phyloP scores from a whole-genome alignment of 1,284 basidiomycete species.

The Ganoderma leucocontextum region DNA sequence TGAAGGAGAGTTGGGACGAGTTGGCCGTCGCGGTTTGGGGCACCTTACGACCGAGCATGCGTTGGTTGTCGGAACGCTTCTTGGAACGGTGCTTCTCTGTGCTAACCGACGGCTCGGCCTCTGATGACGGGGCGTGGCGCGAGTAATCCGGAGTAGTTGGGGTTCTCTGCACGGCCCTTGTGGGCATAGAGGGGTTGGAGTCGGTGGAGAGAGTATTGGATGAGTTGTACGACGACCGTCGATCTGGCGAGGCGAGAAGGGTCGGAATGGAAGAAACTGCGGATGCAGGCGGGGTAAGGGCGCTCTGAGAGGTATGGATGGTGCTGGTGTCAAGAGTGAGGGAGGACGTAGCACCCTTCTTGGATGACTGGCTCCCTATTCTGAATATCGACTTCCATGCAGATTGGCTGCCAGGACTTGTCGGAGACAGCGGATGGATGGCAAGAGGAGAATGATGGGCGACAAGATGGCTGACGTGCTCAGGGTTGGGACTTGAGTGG shows the following conservation, averaged over 20 bases:
- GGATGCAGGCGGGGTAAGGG: slow-evolving; percentile 48
- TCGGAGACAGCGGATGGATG: slow-evolving; percentile 33
- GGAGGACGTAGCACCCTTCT: slow-evolving; percentile 51
- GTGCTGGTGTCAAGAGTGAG: slow-evolving; percentile 50
- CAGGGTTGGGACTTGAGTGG: slow-evolving; percentile 33
- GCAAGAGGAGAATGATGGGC: slow-evolving; percentile 31
- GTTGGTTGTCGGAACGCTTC: slow-evolving; percentile 70
- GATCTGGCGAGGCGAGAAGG: slow-evolving; percentile 55
- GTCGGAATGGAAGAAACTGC: slow-evolving; percentile 60
- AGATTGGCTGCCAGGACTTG: slow-evolving; percentile 30
- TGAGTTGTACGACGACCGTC: slow-evolving; percentile 76
- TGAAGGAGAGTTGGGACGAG: slow-evolving; percentile 48
- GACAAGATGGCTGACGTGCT: slow-evolving; percentile 36
- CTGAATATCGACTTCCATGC: slow-evolving; percentile 72
- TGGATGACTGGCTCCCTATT: slow-evolving; percentile 54
- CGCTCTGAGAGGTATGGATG: slow-evolving; percentile 44
- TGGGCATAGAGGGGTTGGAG: slow-evolving; percentile 55
- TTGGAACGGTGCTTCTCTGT: slow-evolving; percentile 56
- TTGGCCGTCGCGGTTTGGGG: slow-evolving; percentile 42
- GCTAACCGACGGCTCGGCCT: slow-evolving; percentile 40
- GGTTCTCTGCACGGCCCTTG: slow-evolving; percentile 37
- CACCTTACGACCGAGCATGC: slow-evolving; percentile 40
- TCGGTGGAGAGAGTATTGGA: slow-evolving; percentile 75
- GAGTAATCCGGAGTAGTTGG: slow-evolving; percentile 44
- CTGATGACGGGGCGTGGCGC: slow-evolving; percentile 31